phyloP scores from a whole-genome alignment of 495 filamentous ascomycete species.

The Talaromyces nanjingensis region DNA sequence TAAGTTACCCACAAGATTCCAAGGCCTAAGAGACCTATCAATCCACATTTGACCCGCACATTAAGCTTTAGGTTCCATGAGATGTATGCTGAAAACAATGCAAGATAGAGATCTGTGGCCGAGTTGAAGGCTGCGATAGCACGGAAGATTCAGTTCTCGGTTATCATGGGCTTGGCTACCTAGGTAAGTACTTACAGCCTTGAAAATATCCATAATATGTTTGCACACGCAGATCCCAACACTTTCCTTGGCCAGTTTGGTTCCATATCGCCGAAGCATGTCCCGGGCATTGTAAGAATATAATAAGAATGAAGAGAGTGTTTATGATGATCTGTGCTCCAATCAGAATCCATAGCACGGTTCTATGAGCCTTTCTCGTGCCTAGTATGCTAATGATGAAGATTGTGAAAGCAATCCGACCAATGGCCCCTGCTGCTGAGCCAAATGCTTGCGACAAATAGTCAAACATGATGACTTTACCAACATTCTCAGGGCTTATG shows the following conservation, averaged over 20 bases:
- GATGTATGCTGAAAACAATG: constrained; percentile 37
- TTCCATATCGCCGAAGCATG: constrained; percentile 34
- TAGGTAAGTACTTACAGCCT: constrained; percentile 22
- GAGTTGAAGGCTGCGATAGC: constrained; percentile 32
- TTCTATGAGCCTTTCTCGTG: constrained; percentile 17
- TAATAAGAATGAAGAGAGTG: constrained; percentile 23
- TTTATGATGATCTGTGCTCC: constrained; percentile 21
- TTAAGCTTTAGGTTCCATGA: constrained; percentile 40
- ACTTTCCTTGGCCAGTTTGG: constrained; percentile 19
- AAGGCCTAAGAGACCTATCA: constrained; percentile 35
- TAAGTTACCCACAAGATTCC: constrained; percentile 33
- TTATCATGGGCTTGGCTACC: neutral
- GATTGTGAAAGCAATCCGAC: constrained; percentile 31
- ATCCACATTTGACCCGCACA: constrained; percentile 36
- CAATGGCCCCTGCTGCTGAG: constrained; percentile 13
- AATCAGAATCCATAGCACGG: constrained; percentile 28
- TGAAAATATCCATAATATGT: constrained; percentile 34
- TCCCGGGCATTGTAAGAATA: constrained; percentile 32
- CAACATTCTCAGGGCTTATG: constrained; percentile 3
- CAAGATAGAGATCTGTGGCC: constrained; percentile 41
- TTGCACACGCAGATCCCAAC: constrained; percentile 26
- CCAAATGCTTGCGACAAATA: constrained; percentile 20
- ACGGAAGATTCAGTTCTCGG: neutral
- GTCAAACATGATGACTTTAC: constrained; percentile 21
- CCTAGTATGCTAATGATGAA: constrained; percentile 33